phyloP scores from a whole-genome alignment of 805 yeast genomes.

The Peterozyma xylosa region DNA sequence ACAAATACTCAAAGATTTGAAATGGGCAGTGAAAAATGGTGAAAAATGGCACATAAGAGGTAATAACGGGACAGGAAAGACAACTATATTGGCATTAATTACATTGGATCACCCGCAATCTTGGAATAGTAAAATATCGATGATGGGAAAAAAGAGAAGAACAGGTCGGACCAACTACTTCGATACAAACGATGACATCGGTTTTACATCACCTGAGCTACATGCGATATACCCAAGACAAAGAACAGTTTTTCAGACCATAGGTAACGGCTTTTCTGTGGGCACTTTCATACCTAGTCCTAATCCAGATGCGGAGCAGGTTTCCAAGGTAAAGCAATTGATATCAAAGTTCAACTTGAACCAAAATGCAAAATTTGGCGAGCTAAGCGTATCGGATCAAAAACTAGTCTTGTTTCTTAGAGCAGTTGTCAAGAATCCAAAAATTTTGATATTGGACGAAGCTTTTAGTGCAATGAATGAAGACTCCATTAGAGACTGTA shows the following conservation, averaged over 20 bases:
- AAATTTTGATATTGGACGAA: constrained; percentile 78
- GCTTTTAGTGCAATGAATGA: constrained; percentile 88
- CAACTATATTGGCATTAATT: constrained; percentile 74
- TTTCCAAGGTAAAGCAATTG: constrained; percentile 28
- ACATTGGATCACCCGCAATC: constrained; percentile 97
- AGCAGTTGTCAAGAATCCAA: constrained; percentile 72
- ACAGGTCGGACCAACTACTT: constrained; percentile 75
- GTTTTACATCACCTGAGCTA: constrained; percentile 86
- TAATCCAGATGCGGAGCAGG: constrained; percentile 27
- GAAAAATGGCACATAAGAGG: constrained; percentile 89
- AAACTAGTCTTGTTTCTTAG: constrained; percentile 71
- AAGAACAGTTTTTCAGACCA: constrained; percentile 45
- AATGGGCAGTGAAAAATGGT: constrained; percentile 62
- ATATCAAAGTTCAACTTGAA: constrained; percentile 34
- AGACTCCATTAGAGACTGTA: constrained; percentile 47
- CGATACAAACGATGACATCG: constrained; percentile 71
- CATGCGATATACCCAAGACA: constrained; percentile 74
- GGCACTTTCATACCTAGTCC: constrained; percentile 55
- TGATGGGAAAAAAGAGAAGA: constrained; percentile 60
- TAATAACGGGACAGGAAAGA: constrained; percentile 88
- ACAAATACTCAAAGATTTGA: constrained; percentile 49
- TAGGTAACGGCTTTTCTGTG: constrained; percentile 69
- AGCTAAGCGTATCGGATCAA: constrained; percentile 63
- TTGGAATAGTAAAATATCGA: constrained; percentile 65
- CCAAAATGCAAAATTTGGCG: constrained; percentile 37